Percentiles rank a stretch among this genome's conserved stretches.
These are phyloP conservation scores for Stipa capillata DNA, from an alignment of 176 grass and related monocot species.

Conservation along the genomic window DNA sequence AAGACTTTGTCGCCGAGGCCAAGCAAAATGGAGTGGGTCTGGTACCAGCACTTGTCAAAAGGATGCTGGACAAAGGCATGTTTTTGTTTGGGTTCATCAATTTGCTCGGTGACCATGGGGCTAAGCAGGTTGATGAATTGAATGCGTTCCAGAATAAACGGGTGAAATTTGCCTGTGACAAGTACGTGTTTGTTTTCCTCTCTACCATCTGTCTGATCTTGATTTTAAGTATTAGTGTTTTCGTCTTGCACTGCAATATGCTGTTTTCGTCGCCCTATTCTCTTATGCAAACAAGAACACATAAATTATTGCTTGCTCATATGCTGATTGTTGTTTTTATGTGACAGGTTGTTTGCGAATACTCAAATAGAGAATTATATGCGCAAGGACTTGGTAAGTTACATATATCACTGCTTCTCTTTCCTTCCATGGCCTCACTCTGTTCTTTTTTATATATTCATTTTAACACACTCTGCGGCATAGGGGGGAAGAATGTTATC, in stretches of 20 bases:
- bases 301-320: background rate
- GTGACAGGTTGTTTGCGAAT: conserved; percentile 57
- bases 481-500: background rate
- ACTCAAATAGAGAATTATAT: conserved; percentile 50
- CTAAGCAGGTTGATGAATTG: conserved; percentile 55
- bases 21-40: conserved; percentile 40
- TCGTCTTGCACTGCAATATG: background rate
- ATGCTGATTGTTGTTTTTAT: conserved; percentile 17
- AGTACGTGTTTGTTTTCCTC: conserved; percentile 39
- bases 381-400: conserved; percentile 59
- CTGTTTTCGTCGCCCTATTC: background rate
- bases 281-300: background rate
- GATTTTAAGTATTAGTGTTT: background rate
- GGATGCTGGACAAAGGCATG: conserved; percentile 63
- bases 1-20: conserved; percentile 47
- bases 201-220: background rate
- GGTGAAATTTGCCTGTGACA: conserved; percentile 59
- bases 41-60: conserved; percentile 61
- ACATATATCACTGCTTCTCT: background rate
- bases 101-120: conserved; percentile 36
- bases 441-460: background rate
- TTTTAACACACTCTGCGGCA: background rate
- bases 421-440: background rate
- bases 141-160: conserved; percentile 46
- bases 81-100: conserved; percentile 79